Percentiles rank a stretch among this genome's conserved stretches.
phyloP scores from a whole-genome alignment of 352 stramenopile species.

The Globisporangium irregulare region DNA sequence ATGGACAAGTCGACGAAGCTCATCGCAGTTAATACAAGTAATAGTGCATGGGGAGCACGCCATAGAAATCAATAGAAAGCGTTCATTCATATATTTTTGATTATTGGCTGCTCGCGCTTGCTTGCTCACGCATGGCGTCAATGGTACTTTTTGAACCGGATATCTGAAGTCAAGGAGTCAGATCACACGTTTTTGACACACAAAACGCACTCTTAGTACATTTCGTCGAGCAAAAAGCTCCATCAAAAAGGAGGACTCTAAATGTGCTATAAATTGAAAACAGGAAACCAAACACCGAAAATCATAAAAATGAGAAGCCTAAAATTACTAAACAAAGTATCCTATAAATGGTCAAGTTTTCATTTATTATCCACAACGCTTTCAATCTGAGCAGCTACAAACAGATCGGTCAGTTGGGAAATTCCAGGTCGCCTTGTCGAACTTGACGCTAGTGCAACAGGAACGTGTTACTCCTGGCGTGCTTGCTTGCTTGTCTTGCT shows the following conservation, averaged over 20 bases:
- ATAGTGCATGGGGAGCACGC: not conserved
- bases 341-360: not conserved
- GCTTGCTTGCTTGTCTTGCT: not conserved
- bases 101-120: not conserved
- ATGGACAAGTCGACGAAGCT: not conserved
- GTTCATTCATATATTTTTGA: not conserved
- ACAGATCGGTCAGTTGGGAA: not conserved
- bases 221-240: not conserved
- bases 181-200: conserved; percentile 1
- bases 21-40: not conserved
- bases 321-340: not conserved
- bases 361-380: not conserved
- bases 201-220: conserved; percentile 1
- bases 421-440: not conserved
- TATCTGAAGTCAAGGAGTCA: not conserved
- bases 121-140: not conserved
- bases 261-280: not conserved
- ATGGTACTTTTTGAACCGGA: not conserved
- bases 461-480: not conserved
- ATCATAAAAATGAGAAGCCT: not conserved
- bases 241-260: not conserved
- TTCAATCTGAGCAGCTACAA: not conserved
- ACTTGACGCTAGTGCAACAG: not conserved
- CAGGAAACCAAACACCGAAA: not conserved
- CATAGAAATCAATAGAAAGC: not conserved